phyloP scores from a whole-genome alignment of 2,329 filamentous ascomycete species.

The Oidium heveae region DNA sequence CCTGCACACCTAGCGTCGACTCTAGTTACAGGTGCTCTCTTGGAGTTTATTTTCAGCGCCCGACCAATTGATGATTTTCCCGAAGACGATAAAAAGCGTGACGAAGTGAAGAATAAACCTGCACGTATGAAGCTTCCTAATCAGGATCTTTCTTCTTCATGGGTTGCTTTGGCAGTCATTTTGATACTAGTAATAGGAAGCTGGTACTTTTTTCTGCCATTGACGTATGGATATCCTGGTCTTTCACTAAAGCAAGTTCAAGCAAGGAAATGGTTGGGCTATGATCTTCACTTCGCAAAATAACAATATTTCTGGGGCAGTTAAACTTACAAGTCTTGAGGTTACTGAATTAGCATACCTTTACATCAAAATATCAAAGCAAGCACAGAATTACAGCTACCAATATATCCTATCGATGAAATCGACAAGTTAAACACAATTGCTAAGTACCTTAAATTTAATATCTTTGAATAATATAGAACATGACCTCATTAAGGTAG shows the following conservation, averaged over 20 bases:
- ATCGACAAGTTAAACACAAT: too few species aligned
- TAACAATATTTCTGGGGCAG: slow-evolving; percentile 16
- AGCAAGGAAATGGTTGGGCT: slow-evolving; percentile 81
- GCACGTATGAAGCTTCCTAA: slow-evolving; percentile 58
- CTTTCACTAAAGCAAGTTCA: slow-evolving; percentile 55
- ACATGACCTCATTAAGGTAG: too few species aligned
- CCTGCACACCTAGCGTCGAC: slow-evolving; percentile 80
- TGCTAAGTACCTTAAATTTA: too few species aligned
- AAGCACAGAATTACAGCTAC: too few species aligned
- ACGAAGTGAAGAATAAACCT: slow-evolving; percentile 30
- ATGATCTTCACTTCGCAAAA: slow-evolving; percentile 97
- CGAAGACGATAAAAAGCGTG: slow-evolving; percentile 18
- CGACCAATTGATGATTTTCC: slow-evolving; percentile 29
- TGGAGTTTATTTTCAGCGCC: slow-evolving; percentile 91
- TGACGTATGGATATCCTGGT: slow-evolving; percentile 88
- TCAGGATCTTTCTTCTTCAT: slow-evolving; percentile 52
- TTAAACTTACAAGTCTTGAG: background rate
- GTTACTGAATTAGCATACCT: background rate
- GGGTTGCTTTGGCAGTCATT: slow-evolving; percentile 53
- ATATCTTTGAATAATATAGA: too few species aligned
- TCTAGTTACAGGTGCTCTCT: slow-evolving; percentile 67
- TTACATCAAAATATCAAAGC: background rate
- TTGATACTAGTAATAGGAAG: slow-evolving; percentile 42
- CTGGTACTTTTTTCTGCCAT: slow-evolving; percentile 81
- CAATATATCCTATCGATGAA: too few species aligned